Base-by-base conservation (phyloP, 345 rosid genomes). In the Salix purpurea region DNA sequence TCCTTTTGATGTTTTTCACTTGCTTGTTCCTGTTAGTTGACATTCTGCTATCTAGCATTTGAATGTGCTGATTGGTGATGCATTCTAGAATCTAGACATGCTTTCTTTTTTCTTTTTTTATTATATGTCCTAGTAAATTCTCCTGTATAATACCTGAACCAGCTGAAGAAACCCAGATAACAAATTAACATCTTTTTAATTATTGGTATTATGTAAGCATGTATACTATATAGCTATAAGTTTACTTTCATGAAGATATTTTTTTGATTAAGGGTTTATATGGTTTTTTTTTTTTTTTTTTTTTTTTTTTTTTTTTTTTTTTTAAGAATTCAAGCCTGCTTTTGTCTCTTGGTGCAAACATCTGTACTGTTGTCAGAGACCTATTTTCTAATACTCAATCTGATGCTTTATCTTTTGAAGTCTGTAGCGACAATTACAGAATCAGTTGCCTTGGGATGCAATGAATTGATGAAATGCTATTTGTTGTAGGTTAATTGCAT, bases 401-500 rank as follows among this genome's bases (percentile, higher is more conserved):
- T 11, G 14, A 12, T 19, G 44, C 70, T 48, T n/a, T 24, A 48
- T 37, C 36, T 71, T 71, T 4, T 0, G 7, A 50, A 42, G 16
- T 24, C 46, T 68, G 5, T 67, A 37, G 39, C 10, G 37, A 15
- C 67, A 52, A 30, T 65, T 67, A 5, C 46, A 44, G 58, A 58
- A n/a, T 56, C 37, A 58, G 23, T 69, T 60, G 70, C 65, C 34
- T 74, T 8, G 37, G 69, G 14, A 37, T 67, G 70, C 69, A 76
- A 37, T 19, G 32, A 32, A 34, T 79, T 65, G 71, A 30, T 81
- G 68, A 37, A 4, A 74, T 77, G 42, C 70, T 5, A 64, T 67
- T 52, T 71, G 52, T 74, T 83, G 78, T 74, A 93, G 99, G 83
- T 96, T 70, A 92, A 93, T 74, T 76, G 88, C 80, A 85, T 91